Percentiles rank a stretch among this genome's conserved stretches.
Conservation (phyloP, 208 protist species). For the Lotmaria passim region DNA sequence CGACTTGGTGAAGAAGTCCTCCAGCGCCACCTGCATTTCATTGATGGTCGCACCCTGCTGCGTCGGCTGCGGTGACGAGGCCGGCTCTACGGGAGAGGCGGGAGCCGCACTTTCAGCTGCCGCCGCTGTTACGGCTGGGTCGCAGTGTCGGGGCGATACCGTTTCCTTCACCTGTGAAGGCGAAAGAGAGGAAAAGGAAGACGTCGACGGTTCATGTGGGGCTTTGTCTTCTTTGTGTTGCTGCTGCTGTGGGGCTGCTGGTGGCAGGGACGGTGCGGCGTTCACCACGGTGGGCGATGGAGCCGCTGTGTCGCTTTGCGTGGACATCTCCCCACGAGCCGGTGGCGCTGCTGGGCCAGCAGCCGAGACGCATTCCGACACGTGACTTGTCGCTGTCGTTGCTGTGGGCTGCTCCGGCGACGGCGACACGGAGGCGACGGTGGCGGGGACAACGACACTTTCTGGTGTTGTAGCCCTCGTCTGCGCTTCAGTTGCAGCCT, state of each 20-base stretch:
- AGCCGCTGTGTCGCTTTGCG: too few species aligned
- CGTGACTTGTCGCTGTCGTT: too few species aligned
- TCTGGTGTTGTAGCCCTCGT: too few species aligned
- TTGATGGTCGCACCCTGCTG: constrained; percentile 20
- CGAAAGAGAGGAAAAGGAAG: not conserved
- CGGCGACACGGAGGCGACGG: too few species aligned
- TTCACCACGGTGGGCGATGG: too few species aligned
- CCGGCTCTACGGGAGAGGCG: not conserved
- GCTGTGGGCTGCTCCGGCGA: too few species aligned
- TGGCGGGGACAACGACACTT: too few species aligned
- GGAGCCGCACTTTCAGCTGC: not conserved
- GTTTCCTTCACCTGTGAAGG: not conserved
- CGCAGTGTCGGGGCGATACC: not conserved
- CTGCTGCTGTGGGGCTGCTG: not conserved
- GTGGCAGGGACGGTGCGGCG: not conserved
- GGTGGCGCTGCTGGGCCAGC: not conserved
- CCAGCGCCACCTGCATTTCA: constrained; percentile 17
- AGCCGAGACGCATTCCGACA: too few species aligned
- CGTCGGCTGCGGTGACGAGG: not conserved
- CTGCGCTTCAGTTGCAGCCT: not conserved
- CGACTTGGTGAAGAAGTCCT: constrained; percentile 34
- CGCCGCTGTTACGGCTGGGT: not conserved
- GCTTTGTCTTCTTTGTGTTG: too few species aligned
- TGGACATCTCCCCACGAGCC: not conserved
- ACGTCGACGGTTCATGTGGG: too few species aligned